Evolutionary conservation across 176 grass and related monocot genomes (phyloP), one percentile per base, ranked within the genome.

Genomic region (Lolium perenne): DNA sequence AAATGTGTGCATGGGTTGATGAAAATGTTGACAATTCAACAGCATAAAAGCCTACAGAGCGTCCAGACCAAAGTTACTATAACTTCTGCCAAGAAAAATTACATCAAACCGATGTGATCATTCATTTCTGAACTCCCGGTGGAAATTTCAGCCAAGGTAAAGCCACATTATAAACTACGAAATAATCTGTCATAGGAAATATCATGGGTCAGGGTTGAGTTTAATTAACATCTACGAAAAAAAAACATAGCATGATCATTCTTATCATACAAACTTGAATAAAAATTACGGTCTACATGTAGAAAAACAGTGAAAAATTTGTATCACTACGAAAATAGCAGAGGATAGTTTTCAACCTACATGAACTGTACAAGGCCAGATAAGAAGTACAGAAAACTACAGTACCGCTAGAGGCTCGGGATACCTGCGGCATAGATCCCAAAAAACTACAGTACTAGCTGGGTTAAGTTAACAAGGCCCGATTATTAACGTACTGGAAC

Each of bases 231-330:
- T 17, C 23, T 15, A 15, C 0, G 4, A 4, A 29, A 13, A 63
- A 14, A 29, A 64, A 13, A 63, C 6, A 15, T 26, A 20, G 65
- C 32, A 49, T 40, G 54, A 17, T 43, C 7, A 38, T 16, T 78
- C 67, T 41, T 71, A 53, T 26, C 8, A 79, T 53, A 55, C 66
- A 65, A 69, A 80, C 14, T 10, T 40, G 63, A 78, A 41, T 15
- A 72, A 6, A 11, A 20, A 16, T 11, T 54, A 18, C 11, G 54
- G 2, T 79, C 38, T 51, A 10, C 7, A 7, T 29, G 43, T 6
- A 7, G 17, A 54, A n/a, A 61, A 20, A 54, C 17, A 2, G 20
- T 43, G 41, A 20, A n/a, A 0, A 54, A 10, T 55, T 55, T 71
- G 58, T 8, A 23, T 51, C 10, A 32, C 17, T 22, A 13, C 41